Evolutionary conservation across 2,329 filamentous ascomycete species (phyloP).

Genomic region (Blastomyces emzantsi): DNA sequence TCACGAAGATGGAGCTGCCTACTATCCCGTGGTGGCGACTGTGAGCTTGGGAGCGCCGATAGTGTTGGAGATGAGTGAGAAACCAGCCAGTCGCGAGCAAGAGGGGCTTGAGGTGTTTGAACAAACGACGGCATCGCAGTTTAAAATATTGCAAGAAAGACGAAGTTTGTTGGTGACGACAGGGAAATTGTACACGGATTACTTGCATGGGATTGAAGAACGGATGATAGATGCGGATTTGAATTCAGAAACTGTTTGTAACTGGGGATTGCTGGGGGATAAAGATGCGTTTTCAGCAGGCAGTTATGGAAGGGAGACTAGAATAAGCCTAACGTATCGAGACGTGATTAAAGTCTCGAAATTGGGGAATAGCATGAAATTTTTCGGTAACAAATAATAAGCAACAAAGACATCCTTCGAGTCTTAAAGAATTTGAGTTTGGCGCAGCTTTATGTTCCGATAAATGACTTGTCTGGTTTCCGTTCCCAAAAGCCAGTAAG

Average conservation of each 20-base stretch:
- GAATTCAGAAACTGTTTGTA: constrained; percentile 42
- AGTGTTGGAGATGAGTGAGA: constrained; percentile 67
- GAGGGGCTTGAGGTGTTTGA: constrained; percentile 45
- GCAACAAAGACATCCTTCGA: constrained; percentile 11
- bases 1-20: constrained; percentile 86
- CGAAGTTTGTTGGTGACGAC: constrained; percentile 58
- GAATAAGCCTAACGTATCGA: constrained; percentile 59
- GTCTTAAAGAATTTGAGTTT: not conserved
- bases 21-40: constrained; percentile 81
- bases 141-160: constrained; percentile 70
- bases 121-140: constrained; percentile 22
- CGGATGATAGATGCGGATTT: constrained; percentile 56
- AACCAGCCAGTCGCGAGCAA: constrained; percentile 29
- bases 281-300: constrained; percentile 31
- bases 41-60: constrained; percentile 72
- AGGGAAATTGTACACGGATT: constrained; percentile 45
- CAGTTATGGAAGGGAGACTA: constrained; percentile 40
- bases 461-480: not conserved
- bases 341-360: constrained; percentile 79
- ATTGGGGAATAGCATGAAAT: constrained; percentile 58
- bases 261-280: constrained; percentile 49
- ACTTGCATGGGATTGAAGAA: constrained; percentile 52
- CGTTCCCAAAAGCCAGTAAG: not conserved
- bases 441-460: not conserved
- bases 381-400: constrained; percentile 29